Percentiles rank a stretch among this genome's conserved stretches.
Conservation (phyloP, 2,329 filamentous ascomycete species). For the Laburnicola sp. region DNA sequence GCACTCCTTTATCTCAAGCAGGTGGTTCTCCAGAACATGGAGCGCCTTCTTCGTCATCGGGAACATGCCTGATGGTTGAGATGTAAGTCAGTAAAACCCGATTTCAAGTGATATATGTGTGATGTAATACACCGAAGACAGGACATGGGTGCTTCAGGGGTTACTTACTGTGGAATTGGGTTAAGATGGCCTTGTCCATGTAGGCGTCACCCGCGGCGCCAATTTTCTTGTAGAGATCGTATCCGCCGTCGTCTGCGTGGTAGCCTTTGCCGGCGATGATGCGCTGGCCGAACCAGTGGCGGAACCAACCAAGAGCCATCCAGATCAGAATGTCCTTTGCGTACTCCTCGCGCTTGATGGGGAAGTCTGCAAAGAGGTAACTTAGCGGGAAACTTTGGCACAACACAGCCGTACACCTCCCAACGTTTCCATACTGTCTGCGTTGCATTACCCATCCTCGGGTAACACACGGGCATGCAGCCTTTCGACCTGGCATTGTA, state of each 20-base stretch:
- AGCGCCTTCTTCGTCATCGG: constrained; percentile 50
- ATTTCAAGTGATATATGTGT: too few species aligned
- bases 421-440: too few species aligned
- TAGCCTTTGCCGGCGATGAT: constrained; percentile 47
- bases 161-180: constrained; percentile 40
- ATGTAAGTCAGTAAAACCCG: too few species aligned
- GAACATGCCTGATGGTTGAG: constrained; percentile 27
- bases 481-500: too few species aligned
- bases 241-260: constrained; percentile 51
- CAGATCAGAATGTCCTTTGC: constrained; percentile 55
- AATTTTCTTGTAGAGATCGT: constrained; percentile 50
- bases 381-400: too few species aligned
- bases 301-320: constrained; percentile 54
- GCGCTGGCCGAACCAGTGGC: constrained; percentile 52
- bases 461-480: too few species aligned
- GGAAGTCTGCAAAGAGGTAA: constrained; percentile 19
- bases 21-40: constrained; percentile 47
- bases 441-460: too few species aligned
- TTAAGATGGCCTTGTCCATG: constrained; percentile 45
- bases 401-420: too few species aligned
- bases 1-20: constrained; percentile 48
- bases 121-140: too few species aligned
- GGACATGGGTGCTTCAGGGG: too few species aligned
- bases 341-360: constrained; percentile 50
- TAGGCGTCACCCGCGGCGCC: constrained; percentile 49